These are phyloP conservation scores for Dacryopinax primogenitus DNA, from an alignment of 768 basidiomycete genomes.

Conservation along the genomic window DNA sequence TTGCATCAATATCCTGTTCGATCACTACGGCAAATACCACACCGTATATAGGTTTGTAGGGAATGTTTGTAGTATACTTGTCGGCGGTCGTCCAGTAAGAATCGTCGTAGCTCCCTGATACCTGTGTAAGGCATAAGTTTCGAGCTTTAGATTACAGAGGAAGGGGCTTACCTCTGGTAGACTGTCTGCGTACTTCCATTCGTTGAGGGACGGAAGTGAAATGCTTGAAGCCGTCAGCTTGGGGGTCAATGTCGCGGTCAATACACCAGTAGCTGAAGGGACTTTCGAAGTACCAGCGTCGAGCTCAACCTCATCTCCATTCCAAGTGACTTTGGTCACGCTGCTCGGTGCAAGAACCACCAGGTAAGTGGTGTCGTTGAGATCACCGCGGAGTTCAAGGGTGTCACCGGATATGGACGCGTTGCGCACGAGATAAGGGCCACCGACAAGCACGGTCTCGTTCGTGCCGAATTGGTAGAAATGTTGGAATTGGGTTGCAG, in stretches of 20 bases:
- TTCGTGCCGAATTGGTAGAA: constrained; percentile 70
- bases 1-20: not conserved
- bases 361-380: constrained; percentile 45
- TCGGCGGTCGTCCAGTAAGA: constrained; percentile 51
- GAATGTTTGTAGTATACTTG: constrained; percentile 61
- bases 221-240: constrained; percentile 7
- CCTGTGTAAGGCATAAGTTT: not conserved
- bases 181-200: constrained; percentile 67
- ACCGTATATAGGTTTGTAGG: constrained; percentile 54
- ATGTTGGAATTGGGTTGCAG: constrained; percentile 31
- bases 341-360: constrained; percentile 48
- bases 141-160: not conserved
- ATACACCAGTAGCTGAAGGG: constrained; percentile 32
- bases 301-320: constrained; percentile 36
- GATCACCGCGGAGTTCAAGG: constrained; percentile 55
- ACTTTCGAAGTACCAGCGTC: constrained; percentile 20
- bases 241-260: constrained; percentile 35
- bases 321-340: constrained; percentile 50
- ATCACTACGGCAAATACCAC: not conserved
- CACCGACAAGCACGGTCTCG: constrained; percentile 42
- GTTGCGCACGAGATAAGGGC: constrained; percentile 37
- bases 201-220: constrained; percentile 36
- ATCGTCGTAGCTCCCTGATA: constrained; percentile 46
- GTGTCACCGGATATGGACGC: constrained; percentile 25
- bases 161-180: constrained; percentile 44